Percentiles rank a stretch among this genome's conserved stretches.
phyloP scores from a whole-genome alignment of 1,139 yeast species.

The Magnusiomyces sp. region DNA sequence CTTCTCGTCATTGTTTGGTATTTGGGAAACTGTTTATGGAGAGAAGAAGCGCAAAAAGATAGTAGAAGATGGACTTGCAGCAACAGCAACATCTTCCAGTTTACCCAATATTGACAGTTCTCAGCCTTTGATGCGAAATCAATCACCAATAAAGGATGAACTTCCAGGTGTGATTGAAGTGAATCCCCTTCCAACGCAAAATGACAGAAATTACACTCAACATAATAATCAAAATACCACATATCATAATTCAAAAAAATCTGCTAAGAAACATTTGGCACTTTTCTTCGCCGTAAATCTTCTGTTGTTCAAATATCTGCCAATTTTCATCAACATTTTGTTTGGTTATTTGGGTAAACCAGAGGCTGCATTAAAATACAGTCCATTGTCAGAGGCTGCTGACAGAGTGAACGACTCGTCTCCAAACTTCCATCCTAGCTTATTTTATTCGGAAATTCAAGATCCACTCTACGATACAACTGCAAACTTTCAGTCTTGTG shows the following conservation, averaged over 20 bases:
- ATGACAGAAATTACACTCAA: background rate
- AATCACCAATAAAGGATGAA: too few relatives aligned
- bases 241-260: background rate
- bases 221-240: background rate
- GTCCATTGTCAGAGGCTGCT: background rate
- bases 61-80: too few relatives aligned
- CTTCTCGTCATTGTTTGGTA: background rate
- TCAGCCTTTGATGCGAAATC: too few relatives aligned
- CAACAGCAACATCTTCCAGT: too few relatives aligned
- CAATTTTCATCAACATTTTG: background rate
- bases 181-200: too few relatives aligned
- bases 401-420: background rate
- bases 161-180: too few relatives aligned
- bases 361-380: background rate
- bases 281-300: background rate
- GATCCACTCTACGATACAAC: background rate
- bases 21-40: background rate
- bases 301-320: background rate
- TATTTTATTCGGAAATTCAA: background rate
- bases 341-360: background rate
- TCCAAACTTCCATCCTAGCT: too few relatives aligned
- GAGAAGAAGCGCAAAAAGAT: background rate
- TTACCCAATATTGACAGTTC: too few relatives aligned
- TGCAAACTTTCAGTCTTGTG: background rate
- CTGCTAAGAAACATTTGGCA: background rate